Evolutionary conservation across 2,329 filamentous ascomycete genomes (phyloP).

Genomic region (Arthrobotrys iridis): DNA sequence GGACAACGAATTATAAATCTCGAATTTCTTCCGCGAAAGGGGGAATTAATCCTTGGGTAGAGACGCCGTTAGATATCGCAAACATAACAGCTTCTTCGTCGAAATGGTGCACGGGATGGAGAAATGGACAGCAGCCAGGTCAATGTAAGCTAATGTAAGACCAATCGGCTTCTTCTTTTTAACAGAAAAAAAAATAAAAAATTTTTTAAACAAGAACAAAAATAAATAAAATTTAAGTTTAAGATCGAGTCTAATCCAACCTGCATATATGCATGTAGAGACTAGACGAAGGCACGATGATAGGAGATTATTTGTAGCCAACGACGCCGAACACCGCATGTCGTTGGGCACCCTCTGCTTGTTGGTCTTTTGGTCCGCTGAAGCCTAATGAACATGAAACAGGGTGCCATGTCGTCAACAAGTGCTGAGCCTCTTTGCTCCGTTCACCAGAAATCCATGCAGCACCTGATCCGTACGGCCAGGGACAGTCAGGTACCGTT

Average conservation of each 20-base stretch:
- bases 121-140: conserved; percentile 6
- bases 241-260: neutral
- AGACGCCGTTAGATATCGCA: conserved; percentile 46
- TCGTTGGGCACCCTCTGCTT: conserved; percentile 4
- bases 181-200: no score
- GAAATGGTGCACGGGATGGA: neutral
- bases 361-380: conserved; percentile 33
- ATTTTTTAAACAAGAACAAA: no score
- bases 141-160: conserved; percentile 9
- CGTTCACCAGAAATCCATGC: conserved; percentile 41
- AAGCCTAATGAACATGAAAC: conserved; percentile 54
- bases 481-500: conserved; percentile 54
- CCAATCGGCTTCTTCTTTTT: conserved; percentile 1
- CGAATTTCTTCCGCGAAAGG: conserved; percentile 40
- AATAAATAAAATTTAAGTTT: no score
- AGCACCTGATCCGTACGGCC: conserved; percentile 40
- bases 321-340: conserved; percentile 8
- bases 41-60: conserved; percentile 41
- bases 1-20: conserved; percentile 36
- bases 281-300: conserved; percentile 2
- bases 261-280: conserved; percentile 3
- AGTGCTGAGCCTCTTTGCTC: conserved; percentile 37
- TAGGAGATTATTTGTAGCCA: conserved; percentile 53
- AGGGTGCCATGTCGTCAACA: conserved; percentile 53
- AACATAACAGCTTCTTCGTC: neutral